Evolutionary conservation across 805 yeast species (phyloP).

Genomic region (Wickerhamomyces hampshirensis): DNA sequence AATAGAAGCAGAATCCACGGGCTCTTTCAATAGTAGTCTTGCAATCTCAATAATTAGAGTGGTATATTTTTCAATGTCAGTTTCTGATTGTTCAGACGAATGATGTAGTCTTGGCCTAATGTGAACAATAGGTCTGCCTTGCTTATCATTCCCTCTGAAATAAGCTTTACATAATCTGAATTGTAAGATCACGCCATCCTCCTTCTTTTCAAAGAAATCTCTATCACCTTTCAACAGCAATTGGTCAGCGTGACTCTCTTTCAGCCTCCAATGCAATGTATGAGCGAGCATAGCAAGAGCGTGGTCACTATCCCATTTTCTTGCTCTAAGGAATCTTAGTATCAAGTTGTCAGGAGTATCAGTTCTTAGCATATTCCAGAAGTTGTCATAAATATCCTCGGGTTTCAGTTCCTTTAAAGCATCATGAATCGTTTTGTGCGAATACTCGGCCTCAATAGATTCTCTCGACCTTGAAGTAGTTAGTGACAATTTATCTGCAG

Average conservation of each 20-base stretch:
- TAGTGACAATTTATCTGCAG: constrained; percentile 13
- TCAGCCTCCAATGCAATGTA: constrained; percentile 71
- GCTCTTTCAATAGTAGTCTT: constrained; percentile 69
- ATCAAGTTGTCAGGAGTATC: constrained; percentile 80
- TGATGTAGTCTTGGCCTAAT: constrained; percentile 78
- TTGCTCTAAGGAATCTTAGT: constrained; percentile 76
- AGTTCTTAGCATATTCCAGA: constrained; percentile 60
- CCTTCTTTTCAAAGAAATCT: constrained; percentile 42
- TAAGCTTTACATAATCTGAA: constrained; percentile 62
- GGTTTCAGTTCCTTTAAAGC: constrained; percentile 50
- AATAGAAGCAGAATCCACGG: constrained; percentile 75
- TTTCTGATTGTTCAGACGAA: constrained; percentile 60
- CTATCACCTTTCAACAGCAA: constrained; percentile 71
- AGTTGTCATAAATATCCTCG: constrained; percentile 42
- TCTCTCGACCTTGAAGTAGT: constrained; percentile 25
- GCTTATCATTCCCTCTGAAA: constrained; percentile 67
- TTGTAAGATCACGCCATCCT: constrained; percentile 37
- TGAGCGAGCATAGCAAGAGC: constrained; percentile 66
- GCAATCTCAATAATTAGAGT: constrained; percentile 74
- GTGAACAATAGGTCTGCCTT: constrained; percentile 73
- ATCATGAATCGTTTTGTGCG: constrained; percentile 39
- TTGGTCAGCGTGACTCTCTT: constrained; percentile 55
- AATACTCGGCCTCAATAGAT: constrained; percentile 27
- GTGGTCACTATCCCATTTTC: constrained; percentile 76
- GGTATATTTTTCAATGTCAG: constrained; percentile 73